Evolutionary conservation across 805 yeast species (phyloP), one percentile per base, ranked within the genome.

Genomic region (Debaryomyces maramus): DNA sequence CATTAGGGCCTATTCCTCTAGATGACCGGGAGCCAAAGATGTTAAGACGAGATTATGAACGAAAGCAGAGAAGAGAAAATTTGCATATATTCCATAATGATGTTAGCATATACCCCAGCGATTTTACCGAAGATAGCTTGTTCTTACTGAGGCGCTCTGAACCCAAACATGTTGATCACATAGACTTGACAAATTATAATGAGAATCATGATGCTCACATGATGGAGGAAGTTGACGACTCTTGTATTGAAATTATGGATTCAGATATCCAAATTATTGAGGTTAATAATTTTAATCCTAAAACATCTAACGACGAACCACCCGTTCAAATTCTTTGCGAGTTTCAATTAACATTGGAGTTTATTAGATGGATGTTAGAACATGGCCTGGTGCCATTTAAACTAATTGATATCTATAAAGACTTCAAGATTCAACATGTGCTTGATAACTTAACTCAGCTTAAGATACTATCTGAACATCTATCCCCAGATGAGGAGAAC

Each of bases 271-370:
- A 50, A 32, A 43, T 50, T 9, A 31, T 50, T 26, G 40, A 42
- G 5, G 48, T 46, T 6, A 40, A 42, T 7, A 39, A 45, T 9
- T 24, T 32, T 11, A 13, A 24, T 24, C 13, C 28, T 5, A 6
- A 7, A 24, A 15, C 11, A 6, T n/a, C 6, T 24, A 15, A 24
- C 6, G 28, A 13, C 13, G 28, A 10, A 8, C 11, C 13, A 2
- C 55, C 53, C n/a, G 39, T 47, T 3, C 48, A 46, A 8, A 34
- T 54, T 9, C 40, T 55, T 3, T 50, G 53, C n/a, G 57, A 58
- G 34, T 48, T 50, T 27, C 65, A 58, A 34, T 33, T 60, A 3
- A 39, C 44, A 17, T 13, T 54, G n/a, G 62, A 54, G 34, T 51
- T 63, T 16, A 37, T 62, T 22, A 42, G 38, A 14, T 54, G 48